Conservation (phyloP, 192 early-diverging fungal genomes). For the Diversispora eburnea region DNA sequence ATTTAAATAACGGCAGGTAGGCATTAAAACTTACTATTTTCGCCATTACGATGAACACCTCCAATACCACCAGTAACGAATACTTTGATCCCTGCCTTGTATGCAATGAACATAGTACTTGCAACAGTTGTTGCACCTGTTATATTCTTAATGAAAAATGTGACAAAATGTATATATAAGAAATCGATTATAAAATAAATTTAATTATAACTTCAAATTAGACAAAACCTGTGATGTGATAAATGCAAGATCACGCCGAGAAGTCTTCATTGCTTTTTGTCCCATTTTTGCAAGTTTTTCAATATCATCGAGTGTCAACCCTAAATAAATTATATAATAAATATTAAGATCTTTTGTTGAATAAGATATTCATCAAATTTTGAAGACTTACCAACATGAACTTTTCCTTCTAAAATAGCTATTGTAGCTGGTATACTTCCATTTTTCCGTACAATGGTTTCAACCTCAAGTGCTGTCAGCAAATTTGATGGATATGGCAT, state of each 20-base stretch:
- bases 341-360: background rate
- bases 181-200: background rate
- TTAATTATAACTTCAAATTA: background rate
- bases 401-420: conserved; percentile 80
- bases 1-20: conserved; percentile 16
- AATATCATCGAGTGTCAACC: conserved; percentile 62
- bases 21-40: conserved; percentile 43
- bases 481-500: conserved; percentile 94
- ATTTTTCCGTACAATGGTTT: conserved; percentile 64
- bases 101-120: conserved; percentile 85
- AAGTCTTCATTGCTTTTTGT: conserved; percentile 68
- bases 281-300: conserved; percentile 60
- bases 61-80: conserved; percentile 98
- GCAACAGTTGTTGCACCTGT: conserved; percentile 92
- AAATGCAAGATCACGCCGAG: conserved; percentile 76
- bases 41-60: conserved; percentile 86
- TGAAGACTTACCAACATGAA: conserved; percentile 66
- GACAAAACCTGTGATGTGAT: conserved; percentile 62
- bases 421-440: conserved; percentile 87
- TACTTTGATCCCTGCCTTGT: conserved; percentile 77
- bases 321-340: conserved; percentile 10
- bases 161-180: background rate
- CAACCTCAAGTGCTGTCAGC: conserved; percentile 78
- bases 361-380: background rate
- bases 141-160: conserved; percentile 38